phyloP scores from a whole-genome alignment of 1,284 basidiomycete species.

The Irpex sp. region DNA sequence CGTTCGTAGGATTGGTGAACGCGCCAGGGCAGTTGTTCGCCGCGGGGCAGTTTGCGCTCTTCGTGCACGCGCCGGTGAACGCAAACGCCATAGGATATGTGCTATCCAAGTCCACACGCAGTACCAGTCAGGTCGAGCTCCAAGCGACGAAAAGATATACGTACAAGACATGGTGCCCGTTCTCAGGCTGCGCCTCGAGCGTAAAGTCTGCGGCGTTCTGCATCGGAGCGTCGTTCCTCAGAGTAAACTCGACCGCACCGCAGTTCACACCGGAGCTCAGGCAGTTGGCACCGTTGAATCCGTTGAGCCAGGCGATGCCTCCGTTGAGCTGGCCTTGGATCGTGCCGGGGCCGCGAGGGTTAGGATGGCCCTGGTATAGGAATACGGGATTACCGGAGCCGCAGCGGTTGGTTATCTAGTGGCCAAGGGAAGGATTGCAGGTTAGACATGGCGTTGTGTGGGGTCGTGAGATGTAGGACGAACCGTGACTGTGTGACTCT shows the following conservation, averaged over 20 bases:
- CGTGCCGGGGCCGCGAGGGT: neutral
- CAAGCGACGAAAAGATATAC: neutral
- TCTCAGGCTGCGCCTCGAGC: neutral
- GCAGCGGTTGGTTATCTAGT: neutral
- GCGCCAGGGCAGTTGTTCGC: constrained; percentile 1
- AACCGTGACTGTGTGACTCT: neutral
- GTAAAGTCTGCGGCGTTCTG: constrained; percentile 8
- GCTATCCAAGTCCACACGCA: neutral
- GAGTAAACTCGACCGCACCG: constrained; percentile 7
- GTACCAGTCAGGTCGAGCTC: too few species aligned
- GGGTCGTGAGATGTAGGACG: neutral
- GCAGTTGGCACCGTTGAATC: constrained; percentile 8
- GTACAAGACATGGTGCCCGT: constrained; percentile 5
- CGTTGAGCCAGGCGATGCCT: constrained; percentile 8
- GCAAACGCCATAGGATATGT: constrained; percentile 2
- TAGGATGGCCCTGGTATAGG: neutral
- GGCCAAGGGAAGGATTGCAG: neutral
- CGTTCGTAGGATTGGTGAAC: neutral
- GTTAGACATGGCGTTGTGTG: neutral
- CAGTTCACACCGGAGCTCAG: constrained; percentile 9
- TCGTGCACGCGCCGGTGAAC: neutral
- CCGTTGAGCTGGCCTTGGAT: constrained; percentile 6
- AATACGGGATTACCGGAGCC: neutral
- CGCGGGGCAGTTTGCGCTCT: neutral
- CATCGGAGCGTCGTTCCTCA: constrained; percentile 6